Percentiles rank a stretch among this genome's conserved stretches.
phyloP scores from a whole-genome alignment of 2,329 filamentous ascomycete genomes.

The Venturiaceae sp. region DNA sequence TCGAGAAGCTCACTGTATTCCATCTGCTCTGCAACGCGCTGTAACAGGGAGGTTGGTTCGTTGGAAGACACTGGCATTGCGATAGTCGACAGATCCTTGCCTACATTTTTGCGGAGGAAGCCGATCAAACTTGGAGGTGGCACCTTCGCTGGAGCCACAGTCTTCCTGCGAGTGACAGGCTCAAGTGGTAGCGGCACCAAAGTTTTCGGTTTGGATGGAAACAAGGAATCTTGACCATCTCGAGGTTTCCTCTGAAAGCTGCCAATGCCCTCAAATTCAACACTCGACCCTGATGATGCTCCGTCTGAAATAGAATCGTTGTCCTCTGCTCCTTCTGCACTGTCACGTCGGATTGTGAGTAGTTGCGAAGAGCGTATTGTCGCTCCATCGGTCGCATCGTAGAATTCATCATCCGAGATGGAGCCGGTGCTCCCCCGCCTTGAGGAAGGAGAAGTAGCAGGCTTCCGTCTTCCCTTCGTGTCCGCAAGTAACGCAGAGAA shows the following conservation, averaged over 20 bases:
- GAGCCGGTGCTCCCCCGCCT: constrained; percentile 71
- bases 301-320: constrained; percentile 35
- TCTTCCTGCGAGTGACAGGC: constrained; percentile 54
- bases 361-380: constrained; percentile 49
- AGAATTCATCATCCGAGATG: constrained; percentile 58
- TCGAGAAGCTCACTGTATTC: constrained; percentile 86
- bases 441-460: constrained; percentile 21
- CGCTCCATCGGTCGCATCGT: constrained; percentile 71
- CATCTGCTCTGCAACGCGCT: constrained; percentile 80
- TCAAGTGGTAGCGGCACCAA: constrained; percentile 68
- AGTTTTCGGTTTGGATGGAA: constrained; percentile 66
- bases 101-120: constrained; percentile 93
- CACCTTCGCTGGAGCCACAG: constrained; percentile 64
- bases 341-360: constrained; percentile 63
- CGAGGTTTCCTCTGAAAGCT: constrained; percentile 26
- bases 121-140: constrained; percentile 84
- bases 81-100: constrained; percentile 93
- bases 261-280: constrained; percentile 42
- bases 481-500: constrained; percentile 69
- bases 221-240: constrained; percentile 41
- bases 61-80: constrained; percentile 97
- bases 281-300: constrained; percentile 52
- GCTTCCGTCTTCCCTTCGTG: constrained; percentile 66
- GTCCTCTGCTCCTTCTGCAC: constrained; percentile 45
- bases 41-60: constrained; percentile 79